Evolutionary conservation across 805 yeast species (phyloP), one percentile per base, ranked within the genome.

Genomic region (Starmerella geochares): DNA sequence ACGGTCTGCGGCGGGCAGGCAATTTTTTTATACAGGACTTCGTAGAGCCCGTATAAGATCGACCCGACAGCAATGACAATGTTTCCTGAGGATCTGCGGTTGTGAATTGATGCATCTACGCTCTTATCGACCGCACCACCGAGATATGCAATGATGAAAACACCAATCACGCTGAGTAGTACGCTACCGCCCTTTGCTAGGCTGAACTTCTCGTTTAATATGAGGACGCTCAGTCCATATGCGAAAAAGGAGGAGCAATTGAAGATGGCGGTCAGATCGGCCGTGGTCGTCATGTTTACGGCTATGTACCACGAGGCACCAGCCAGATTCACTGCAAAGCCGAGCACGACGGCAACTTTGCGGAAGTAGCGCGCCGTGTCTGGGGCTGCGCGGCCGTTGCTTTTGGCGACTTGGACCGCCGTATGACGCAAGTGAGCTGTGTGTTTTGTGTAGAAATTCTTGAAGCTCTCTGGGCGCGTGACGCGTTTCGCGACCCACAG

Each of bases 181-280:
- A 86, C 95, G n/a, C 87, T 77, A 25, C 71, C 60, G 9, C 78
- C 71, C 64, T 86, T 86, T 46, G 76, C 60, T 70, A 77, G 71
- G 3, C 80, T 75, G 59, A 85, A 77, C 43, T 65, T 68, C 60
- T 86, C 95, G 29, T 76, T 68, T 46, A 86, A 69, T 19, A 86
- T 65, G 1, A 87, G 84, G 24, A 86, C 79, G 3, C 94, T 86
- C 65, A 86, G 86, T 14, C 84, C 76, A 60, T 86, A 81, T 0
- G 95, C 95, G 3, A 88, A 81, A 63, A 86, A 86, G 0, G 95
- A 94, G 14, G 90, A 81, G 62, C 92, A 85, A 67, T 86, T 86
- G 67, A 86, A 86, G 53, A 86, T 86, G 3, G 95, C 95, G 2
- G 95, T 86, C 32, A 86, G 82, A 60, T 86, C 95, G 3, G 86